Evolutionary conservation across 805 yeast genomes (phyloP), one percentile per base, ranked within the genome.

Genomic region (Kodamaea kaohsiungensis): DNA sequence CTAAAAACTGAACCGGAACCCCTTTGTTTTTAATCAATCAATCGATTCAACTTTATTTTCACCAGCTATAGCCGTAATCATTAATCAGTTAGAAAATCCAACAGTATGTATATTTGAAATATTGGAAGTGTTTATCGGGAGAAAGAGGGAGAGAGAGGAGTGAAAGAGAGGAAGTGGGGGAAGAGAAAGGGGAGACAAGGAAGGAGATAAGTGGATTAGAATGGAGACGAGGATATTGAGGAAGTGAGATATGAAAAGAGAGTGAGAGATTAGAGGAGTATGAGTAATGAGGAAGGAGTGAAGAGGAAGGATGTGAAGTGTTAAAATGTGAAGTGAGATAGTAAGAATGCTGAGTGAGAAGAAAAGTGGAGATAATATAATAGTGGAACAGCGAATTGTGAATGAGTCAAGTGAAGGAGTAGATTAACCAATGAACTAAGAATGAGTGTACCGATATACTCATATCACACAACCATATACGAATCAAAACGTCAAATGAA

Each of bases 21-120:
- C 49, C 57, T 25, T 40, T 40, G 30, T 48, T 55, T 46, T 54
- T 59, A 55, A 58, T 56, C 53, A 50, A 49, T 43, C 54, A 60
- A 61, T 56, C 60, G 45, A 61, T 61, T 64, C 65, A 46, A 45
- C 40, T 46, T 46, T 37, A 33, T 46, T 37, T 40, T 27, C 39
- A 16, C 19, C 45, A 40, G 45, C 45, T 15, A 40, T 40, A 40
- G 45, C 45, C 45, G 19, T 16, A 33, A 27, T 17, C 37, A 33
- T 19, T 25, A 45, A 15, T 45, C 35, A 18, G 48, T 45, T 40
- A 40, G 45, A 17, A 16, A 40, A 40, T 19, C 45, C 17, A 40
- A 40, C 25, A 16, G 45, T 40, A 40, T 40, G 45, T 40, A 40
- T 40, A n/a, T 30, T 30, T 30, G 35, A 30, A 7, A 45, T 25